Conservation (phyloP, 768 basidiomycete genomes). For the Cystofilobasidium ferigula region DNA sequence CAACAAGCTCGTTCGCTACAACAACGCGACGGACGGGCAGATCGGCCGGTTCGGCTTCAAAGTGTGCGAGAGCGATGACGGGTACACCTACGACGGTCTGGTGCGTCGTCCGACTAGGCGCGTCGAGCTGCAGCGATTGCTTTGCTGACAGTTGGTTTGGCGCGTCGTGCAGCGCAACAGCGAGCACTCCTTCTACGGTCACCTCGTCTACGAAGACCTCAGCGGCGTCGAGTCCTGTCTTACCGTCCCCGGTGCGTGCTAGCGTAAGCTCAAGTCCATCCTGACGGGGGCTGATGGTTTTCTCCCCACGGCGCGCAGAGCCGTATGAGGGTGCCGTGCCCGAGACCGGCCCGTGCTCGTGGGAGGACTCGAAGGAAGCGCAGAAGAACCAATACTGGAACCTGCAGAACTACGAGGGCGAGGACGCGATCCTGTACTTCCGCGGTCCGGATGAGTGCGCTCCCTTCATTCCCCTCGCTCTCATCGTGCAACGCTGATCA, state of each 20-base stretch:
- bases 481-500: not conserved
- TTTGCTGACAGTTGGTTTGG: not conserved
- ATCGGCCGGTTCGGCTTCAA: not conserved
- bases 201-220: not conserved
- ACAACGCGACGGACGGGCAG: not conserved
- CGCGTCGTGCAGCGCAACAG: not conserved
- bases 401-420: not conserved
- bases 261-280: too few species aligned
- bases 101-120: too few species aligned
- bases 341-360: not conserved
- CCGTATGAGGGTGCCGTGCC: not conserved
- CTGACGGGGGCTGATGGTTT: too few species aligned
- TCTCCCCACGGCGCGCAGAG: not conserved
- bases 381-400: not conserved
- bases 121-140: too few species aligned
- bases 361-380: not conserved
- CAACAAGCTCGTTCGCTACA: not conserved
- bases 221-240: not conserved
- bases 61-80: slow-evolving; percentile 1
- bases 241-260: not conserved
- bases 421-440: not conserved
- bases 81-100: not conserved
- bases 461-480: not conserved
- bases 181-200: not conserved
- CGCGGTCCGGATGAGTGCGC: not conserved